These are phyloP conservation scores for Suillus ampliporus DNA, from an alignment of 768 basidiomycete genomes.

Conservation along the genomic window DNA sequence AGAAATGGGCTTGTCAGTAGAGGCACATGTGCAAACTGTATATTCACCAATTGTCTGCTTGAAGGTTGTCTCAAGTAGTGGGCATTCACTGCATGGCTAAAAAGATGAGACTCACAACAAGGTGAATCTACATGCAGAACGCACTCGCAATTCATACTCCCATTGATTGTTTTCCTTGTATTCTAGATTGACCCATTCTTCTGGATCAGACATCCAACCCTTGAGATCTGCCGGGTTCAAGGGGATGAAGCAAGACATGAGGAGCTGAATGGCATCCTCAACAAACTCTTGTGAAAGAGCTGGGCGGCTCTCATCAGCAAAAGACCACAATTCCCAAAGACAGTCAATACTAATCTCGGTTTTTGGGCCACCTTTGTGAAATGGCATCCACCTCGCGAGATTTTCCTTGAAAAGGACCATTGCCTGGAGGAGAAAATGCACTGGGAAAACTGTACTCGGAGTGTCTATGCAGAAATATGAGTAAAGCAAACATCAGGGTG, in stretches of 20 bases:
- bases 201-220: slow-evolving; percentile 86
- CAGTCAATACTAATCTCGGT: slow-evolving; percentile 60
- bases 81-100: slow-evolving; percentile 93
- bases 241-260: slow-evolving; percentile 87
- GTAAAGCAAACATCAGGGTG: not conserved
- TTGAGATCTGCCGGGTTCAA: slow-evolving; percentile 82
- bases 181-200: slow-evolving; percentile 93
- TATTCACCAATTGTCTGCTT: slow-evolving; percentile 63
- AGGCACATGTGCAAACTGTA: not conserved
- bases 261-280: slow-evolving; percentile 70
- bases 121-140: slow-evolving; percentile 30
- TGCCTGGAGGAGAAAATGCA: slow-evolving; percentile 80
- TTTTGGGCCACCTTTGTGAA: slow-evolving; percentile 60
- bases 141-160: slow-evolving; percentile 90
- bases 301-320: slow-evolving; percentile 33
- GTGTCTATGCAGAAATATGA: slow-evolving; percentile 52
- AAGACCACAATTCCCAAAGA: slow-evolving; percentile 5
- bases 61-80: slow-evolving; percentile 66
- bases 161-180: slow-evolving; percentile 91
- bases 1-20: slow-evolving; percentile 1
- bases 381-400: slow-evolving; percentile 76
- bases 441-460: slow-evolving; percentile 66
- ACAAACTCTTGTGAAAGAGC: slow-evolving; percentile 75
- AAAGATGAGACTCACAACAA: slow-evolving; percentile 5
- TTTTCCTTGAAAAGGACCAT: slow-evolving; percentile 88